Percentiles rank a stretch among this genome's conserved stretches.
phyloP scores from a whole-genome alignment of 2,329 filamentous ascomycete genomes.

The Diaporthe citri region DNA sequence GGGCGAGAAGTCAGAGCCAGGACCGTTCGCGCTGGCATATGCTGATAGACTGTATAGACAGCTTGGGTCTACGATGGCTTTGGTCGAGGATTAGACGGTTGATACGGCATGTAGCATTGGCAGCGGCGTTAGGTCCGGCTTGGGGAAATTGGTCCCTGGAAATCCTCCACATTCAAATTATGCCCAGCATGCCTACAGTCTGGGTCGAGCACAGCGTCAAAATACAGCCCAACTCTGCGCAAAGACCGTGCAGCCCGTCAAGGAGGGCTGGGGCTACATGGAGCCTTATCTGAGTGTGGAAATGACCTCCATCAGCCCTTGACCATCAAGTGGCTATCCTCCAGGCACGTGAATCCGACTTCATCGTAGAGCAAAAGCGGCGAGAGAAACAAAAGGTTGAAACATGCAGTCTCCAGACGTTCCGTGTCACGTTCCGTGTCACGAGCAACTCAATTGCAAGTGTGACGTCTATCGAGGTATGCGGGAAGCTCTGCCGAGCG shows the following conservation, averaged over 20 bases:
- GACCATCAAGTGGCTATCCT: no score
- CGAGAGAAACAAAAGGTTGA: not conserved
- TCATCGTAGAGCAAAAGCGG: not conserved
- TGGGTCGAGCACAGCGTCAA: not conserved
- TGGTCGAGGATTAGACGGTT: slow-evolving; percentile 26
- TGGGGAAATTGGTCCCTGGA: not conserved
- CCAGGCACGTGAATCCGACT: not conserved
- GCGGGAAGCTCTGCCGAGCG: slow-evolving; percentile 1
- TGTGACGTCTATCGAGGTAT: not conserved
- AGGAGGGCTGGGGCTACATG: not conserved
- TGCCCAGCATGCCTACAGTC: not conserved
- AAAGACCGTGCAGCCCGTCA: not conserved
- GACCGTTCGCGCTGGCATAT: slow-evolving; percentile 62
- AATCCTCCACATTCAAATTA: not conserved
- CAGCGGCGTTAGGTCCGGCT: not conserved
- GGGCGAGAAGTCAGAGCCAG: slow-evolving; percentile 41
- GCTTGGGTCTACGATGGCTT: slow-evolving; percentile 53
- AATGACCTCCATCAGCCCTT: not conserved
- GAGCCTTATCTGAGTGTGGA: no score
- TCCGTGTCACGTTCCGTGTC: slow-evolving; percentile 12
- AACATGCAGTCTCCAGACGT: slow-evolving; percentile 4
- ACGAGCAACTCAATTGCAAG: slow-evolving; percentile 11
- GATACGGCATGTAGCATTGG: not conserved
- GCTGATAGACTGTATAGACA: slow-evolving; percentile 63
- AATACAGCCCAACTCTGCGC: not conserved